Conservation (phyloP, 2,329 filamentous ascomycete species). For the Phialocephala subalpina region DNA sequence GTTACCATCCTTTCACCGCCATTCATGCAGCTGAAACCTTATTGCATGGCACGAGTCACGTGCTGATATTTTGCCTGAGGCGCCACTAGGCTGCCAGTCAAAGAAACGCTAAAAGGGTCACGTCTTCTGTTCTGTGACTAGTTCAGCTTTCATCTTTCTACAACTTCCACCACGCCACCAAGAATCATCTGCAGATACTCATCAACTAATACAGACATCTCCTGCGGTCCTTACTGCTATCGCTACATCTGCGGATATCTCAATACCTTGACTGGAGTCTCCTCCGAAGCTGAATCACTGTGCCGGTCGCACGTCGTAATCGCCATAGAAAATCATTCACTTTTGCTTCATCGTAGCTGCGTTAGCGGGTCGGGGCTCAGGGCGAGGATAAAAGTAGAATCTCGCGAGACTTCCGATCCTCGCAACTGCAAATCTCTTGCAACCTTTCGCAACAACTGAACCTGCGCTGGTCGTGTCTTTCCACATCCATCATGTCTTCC, state of each 20-base stretch:
- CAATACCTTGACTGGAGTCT: slow-evolving; percentile 20
- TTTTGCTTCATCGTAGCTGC: slow-evolving; percentile 38
- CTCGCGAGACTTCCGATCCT: slow-evolving; percentile 25
- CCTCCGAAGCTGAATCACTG: slow-evolving; percentile 21
- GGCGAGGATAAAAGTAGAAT: slow-evolving; percentile 35
- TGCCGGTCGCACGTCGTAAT: slow-evolving; percentile 39
- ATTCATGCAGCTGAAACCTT: neutral
- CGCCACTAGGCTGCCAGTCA: neutral
- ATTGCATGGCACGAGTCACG: neutral
- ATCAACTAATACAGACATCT: slow-evolving; percentile 28
- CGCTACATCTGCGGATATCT: slow-evolving; percentile 20
- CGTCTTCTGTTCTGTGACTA: slow-evolving; percentile 11
- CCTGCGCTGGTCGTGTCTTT: slow-evolving; percentile 23
- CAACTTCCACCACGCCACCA: slow-evolving; percentile 12
- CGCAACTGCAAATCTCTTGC: slow-evolving; percentile 23
- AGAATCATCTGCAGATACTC: slow-evolving; percentile 14
- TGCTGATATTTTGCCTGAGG: neutral
- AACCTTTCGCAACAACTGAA: slow-evolving; percentile 30
- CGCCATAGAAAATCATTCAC: slow-evolving; percentile 32
- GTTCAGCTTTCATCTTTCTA: neutral
- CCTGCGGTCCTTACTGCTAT: slow-evolving; percentile 25
- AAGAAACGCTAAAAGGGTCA: neutral
- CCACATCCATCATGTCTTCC: slow-evolving; percentile 75
- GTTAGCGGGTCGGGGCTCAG: slow-evolving; percentile 30
- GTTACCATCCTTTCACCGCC: neutral